These are phyloP conservation scores for Lachnellula hyalina DNA, from an alignment of 2,329 filamentous ascomycete genomes.

Conservation along the genomic window DNA sequence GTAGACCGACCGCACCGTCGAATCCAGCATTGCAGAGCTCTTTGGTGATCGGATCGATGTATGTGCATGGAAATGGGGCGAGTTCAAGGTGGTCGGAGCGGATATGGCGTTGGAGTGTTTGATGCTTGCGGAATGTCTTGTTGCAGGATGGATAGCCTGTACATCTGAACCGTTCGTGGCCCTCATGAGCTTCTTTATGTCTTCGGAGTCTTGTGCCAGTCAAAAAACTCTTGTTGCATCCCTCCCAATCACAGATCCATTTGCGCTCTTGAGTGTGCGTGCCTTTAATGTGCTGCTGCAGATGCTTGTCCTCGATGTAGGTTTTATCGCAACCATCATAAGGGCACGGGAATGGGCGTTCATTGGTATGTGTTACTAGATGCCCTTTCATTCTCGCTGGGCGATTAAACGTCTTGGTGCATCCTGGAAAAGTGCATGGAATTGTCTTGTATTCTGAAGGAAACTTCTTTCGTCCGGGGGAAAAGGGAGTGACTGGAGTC, in stretches of 20 bases:
- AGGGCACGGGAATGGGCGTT: constrained; percentile 71
- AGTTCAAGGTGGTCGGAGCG: constrained; percentile 67
- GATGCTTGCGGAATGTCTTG: constrained; percentile 79
- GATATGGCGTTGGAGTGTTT: constrained; percentile 79
- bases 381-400: constrained; percentile 77
- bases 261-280: constrained; percentile 68
- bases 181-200: constrained; percentile 74
- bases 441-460: constrained; percentile 74
- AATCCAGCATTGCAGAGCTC: constrained; percentile 63
- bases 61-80: constrained; percentile 65
- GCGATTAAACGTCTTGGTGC: constrained; percentile 80
- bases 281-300: constrained; percentile 79
- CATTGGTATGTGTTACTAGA: constrained; percentile 77
- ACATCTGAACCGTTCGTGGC: constrained; percentile 70
- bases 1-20: constrained; percentile 65
- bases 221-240: constrained; percentile 75
- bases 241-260: constrained; percentile 65
- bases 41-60: constrained; percentile 47
- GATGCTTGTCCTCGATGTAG: constrained; percentile 81
- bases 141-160: constrained; percentile 64
- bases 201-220: constrained; percentile 72
- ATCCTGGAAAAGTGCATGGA: constrained; percentile 67
- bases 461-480: constrained; percentile 45
- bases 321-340: constrained; percentile 70
- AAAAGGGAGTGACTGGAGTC: constrained; percentile 46